Percentiles rank a stretch among this genome's conserved stretches.
phyloP scores from a whole-genome alignment of 73 alveolate genomes.

The Stentor coeruleus region DNA sequence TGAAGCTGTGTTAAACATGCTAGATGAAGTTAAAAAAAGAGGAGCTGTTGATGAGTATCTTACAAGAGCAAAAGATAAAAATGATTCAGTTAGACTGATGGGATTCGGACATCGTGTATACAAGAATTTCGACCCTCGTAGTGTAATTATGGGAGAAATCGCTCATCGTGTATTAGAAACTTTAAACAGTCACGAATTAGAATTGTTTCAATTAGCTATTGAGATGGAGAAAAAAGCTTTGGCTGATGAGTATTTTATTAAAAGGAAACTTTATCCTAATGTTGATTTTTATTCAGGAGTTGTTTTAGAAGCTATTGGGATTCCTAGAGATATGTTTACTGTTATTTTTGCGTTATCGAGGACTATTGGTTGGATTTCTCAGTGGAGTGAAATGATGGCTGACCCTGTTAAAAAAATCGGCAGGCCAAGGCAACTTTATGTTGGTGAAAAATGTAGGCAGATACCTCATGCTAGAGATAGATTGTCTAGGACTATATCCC shows the following conservation, averaged over 20 bases:
- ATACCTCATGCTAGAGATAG: too few species aligned
- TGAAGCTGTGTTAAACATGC: constrained; percentile 88
- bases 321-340: constrained; percentile 42
- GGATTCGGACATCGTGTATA: constrained; percentile 98
- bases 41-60: constrained; percentile 62
- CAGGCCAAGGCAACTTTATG: constrained; percentile 45
- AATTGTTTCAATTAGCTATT: constrained; percentile 21
- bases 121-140: constrained; percentile 79
- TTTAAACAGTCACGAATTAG: constrained; percentile 35
- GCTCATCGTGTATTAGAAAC: constrained; percentile 38
- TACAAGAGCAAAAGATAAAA: constrained; percentile 68
- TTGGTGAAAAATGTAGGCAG: constrained; percentile 31
- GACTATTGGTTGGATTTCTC: constrained; percentile 46
- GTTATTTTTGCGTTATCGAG: constrained; percentile 46
- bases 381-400: constrained; percentile 55
- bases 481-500: too few species aligned
- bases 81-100: constrained; percentile 80
- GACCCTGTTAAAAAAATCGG: constrained; percentile 39
- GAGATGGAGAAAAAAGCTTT: constrained; percentile 79
- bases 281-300: constrained; percentile 83
- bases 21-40: constrained; percentile 58
- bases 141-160: constrained; percentile 47
- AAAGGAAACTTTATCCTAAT: constrained; percentile 91
- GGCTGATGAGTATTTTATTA: constrained; percentile 78
- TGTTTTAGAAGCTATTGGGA: constrained; percentile 21